Base-by-base conservation (phyloP, 305 asterid species). In the Fraxinus floribunda region DNA sequence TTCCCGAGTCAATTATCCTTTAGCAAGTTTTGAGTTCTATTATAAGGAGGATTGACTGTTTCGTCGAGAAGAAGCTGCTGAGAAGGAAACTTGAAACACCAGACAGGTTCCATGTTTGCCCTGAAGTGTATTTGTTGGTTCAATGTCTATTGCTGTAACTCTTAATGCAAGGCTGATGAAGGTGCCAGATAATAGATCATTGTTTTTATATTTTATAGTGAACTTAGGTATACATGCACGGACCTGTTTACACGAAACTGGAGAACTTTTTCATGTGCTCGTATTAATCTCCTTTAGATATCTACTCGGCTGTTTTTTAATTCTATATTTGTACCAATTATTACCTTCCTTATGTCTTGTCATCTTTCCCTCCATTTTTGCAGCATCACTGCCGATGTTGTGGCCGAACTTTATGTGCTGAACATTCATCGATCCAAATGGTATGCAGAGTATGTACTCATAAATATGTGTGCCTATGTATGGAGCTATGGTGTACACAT, bases 331-430 rank as follows among this genome's bases (percentile, higher is more conserved):
- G 32, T 74, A 29, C 74, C 83, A 80, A 68, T 78, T 36, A 32
- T 64, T 68, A 80, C 34, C 66, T 29, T 75, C 62, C 55, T 60
- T 68, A 44, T 44, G 39, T 68, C 55, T 46, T 76, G 64, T 79
- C 41, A 29, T 52, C 68, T 73, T 75, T 39, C 77, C 7, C 66
- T 79, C 26, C 80, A 26, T 75, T 20, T 80, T 82, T 86, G 86
- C 92, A 95, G 98, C 99, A 95, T 89, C 99, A 94, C 77, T 95
- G 98, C 86, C 89, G 98, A 83, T 87, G 99, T 81, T 95, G 99
- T 84, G 99, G 99, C 84, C 91, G 97, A 79, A 94, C 99, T 22
- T 87, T 95, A 64, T 93, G 99, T 55, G 89, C 98, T 35, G 97
- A 95, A 52, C 99, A 95, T 88, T 95, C 97, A 35, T 85, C 94